These are phyloP conservation scores for Rhodotorula sp. DNA, from an alignment of 1,284 basidiomycete genomes.

Conservation along the genomic window DNA sequence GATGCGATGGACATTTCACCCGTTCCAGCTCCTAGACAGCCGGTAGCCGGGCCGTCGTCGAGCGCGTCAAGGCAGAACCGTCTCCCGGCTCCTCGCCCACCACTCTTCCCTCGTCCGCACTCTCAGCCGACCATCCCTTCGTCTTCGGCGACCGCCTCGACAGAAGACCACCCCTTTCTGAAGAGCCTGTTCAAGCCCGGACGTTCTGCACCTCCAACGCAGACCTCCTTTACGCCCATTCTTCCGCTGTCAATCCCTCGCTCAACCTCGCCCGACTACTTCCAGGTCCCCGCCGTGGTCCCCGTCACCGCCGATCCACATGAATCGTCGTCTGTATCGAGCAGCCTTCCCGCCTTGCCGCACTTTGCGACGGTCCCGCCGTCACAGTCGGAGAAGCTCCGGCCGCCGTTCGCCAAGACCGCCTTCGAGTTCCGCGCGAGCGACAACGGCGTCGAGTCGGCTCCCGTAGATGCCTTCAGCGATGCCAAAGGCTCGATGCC, in stretches of 20 bases:
- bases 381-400: slow-evolving; percentile 7
- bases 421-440: slow-evolving; percentile 6
- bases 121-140: slow-evolving; percentile 5
- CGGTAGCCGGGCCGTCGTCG: neutral
- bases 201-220: slow-evolving; percentile 21
- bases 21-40: neutral
- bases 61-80: neutral
- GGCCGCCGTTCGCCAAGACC: slow-evolving; percentile 5
- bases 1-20: slow-evolving; percentile 39
- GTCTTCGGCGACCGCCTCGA: neutral
- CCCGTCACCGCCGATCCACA: neutral
- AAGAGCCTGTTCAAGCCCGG: slow-evolving; percentile 26
- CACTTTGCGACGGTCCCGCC: slow-evolving; percentile 26
- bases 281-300: neutral
- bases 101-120: slow-evolving; percentile 18
- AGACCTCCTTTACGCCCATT: slow-evolving; percentile 24
- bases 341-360: slow-evolving; percentile 7
- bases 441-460: neutral
- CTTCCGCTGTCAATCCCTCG: slow-evolving; percentile 21
- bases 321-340: neutral
- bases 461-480: neutral
- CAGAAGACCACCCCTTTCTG: slow-evolving; percentile 26
- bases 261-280: slow-evolving; percentile 10
- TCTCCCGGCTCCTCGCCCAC: slow-evolving; percentile 11
- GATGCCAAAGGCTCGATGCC: slow-evolving; percentile 7